These are phyloP conservation scores for Narthecium ossifragum DNA, from an alignment of 106 monocot species.

Conservation along the genomic window DNA sequence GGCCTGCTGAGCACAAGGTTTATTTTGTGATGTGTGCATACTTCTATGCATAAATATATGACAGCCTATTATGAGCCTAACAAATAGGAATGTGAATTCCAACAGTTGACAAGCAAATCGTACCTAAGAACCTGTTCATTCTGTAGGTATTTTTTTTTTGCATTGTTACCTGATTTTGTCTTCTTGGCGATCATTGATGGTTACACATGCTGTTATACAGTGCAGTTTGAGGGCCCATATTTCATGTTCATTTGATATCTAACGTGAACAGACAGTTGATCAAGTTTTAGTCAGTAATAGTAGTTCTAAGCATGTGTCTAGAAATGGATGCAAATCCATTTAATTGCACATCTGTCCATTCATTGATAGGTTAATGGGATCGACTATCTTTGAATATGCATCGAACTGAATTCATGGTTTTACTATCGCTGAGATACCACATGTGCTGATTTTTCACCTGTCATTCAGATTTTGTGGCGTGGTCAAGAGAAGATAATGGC, in stretches of 20 bases:
- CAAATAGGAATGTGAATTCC: background rate
- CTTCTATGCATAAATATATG: too few relatives aligned
- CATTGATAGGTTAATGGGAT: too few relatives aligned
- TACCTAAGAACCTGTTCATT: too few relatives aligned
- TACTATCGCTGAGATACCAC: background rate
- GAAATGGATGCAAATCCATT: background rate
- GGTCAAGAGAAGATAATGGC: conserved; percentile 89
- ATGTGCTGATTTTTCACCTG: background rate
- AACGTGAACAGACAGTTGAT: too few relatives aligned
- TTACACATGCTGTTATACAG: too few relatives aligned
- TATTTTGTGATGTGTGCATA: background rate
- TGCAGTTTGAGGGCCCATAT: too few relatives aligned
- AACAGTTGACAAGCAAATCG: background rate
- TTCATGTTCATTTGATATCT: too few relatives aligned
- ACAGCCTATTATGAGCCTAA: background rate
- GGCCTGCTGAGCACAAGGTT: background rate
- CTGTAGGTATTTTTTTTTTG: too few relatives aligned
- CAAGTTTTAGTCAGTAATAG: too few relatives aligned
- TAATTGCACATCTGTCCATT: too few relatives aligned
- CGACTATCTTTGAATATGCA: background rate
- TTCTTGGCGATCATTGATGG: too few relatives aligned
- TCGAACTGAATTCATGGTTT: background rate
- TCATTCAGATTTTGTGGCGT: conserved; percentile 69
- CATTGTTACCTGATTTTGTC: too few relatives aligned
- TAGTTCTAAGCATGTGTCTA: background rate